phyloP scores from a whole-genome alignment of 352 stramenopile species.

The Pythium monospermum region DNA sequence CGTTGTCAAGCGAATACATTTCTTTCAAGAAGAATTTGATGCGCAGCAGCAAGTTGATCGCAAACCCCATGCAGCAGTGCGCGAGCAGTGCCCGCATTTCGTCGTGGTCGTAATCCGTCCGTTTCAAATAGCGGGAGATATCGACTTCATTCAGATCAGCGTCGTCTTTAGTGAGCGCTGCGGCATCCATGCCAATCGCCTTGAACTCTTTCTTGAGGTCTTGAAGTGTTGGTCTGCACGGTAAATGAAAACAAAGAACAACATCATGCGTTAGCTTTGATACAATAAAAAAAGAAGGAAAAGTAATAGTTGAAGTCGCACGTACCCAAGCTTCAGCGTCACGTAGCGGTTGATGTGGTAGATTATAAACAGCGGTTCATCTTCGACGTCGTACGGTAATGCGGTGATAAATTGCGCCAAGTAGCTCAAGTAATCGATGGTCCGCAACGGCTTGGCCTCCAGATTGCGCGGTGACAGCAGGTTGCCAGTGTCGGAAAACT shows the following conservation, averaged over 20 bases:
- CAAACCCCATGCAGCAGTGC: constrained; percentile 37
- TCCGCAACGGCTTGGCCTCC: constrained; percentile 17
- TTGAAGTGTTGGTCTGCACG: constrained; percentile 51
- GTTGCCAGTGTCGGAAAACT: constrained; percentile 57
- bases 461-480: constrained; percentile 29
- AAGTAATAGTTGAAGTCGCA: background rate
- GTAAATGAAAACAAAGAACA: too few relatives aligned
- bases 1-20: constrained; percentile 63
- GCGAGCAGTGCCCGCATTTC: constrained; percentile 14
- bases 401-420: constrained; percentile 57
- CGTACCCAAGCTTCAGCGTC: constrained; percentile 77
- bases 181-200: constrained; percentile 24
- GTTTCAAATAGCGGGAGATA: constrained; percentile 25
- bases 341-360: constrained; percentile 82
- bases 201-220: constrained; percentile 47
- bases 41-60: constrained; percentile 58
- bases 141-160: constrained; percentile 40
- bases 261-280: too few relatives aligned
- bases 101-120: background rate
- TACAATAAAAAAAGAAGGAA: too few relatives aligned
- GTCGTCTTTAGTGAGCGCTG: constrained; percentile 43
- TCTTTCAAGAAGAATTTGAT: constrained; percentile 75
- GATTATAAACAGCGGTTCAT: constrained; percentile 84
- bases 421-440: constrained; percentile 74
- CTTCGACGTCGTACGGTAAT: constrained; percentile 74